These are phyloP conservation scores for Trifolium dubium DNA, from an alignment of 306 rosid genomes.

Conservation along the genomic window DNA sequence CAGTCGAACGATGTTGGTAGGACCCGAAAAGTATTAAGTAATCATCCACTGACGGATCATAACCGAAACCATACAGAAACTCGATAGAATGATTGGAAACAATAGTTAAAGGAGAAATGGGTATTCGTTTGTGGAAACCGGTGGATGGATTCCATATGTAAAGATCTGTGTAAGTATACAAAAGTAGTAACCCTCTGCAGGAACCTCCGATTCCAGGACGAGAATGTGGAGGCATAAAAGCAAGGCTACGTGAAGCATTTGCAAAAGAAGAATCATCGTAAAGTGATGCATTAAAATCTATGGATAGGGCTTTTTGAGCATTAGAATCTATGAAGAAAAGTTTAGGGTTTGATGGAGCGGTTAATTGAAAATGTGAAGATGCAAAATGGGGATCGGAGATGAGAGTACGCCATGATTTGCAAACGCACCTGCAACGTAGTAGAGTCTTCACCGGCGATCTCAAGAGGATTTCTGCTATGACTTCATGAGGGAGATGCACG, in stretches of 20 bases:
- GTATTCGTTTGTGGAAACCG: not conserved
- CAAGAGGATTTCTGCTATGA: not conserved
- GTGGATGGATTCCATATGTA: not conserved
- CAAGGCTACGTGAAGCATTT: not conserved
- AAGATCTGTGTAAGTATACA: fast-evolving
- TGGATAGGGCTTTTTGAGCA: not conserved
- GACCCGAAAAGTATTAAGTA: not conserved
- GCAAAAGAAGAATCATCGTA: not conserved
- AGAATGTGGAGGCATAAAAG: no score
- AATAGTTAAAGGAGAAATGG: not conserved
- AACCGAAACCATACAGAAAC: not conserved
- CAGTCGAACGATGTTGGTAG: not conserved
- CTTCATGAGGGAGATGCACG: not conserved
- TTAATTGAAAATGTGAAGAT: not conserved
- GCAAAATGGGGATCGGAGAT: not conserved
- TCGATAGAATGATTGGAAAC: no score
- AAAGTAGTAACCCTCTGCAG: not conserved
- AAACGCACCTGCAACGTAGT: not conserved
- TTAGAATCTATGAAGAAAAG: fast-evolving
- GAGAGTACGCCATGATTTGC: not conserved
- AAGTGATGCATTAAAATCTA: not conserved
- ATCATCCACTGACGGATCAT: not conserved
- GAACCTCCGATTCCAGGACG: not conserved
- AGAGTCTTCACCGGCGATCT: not conserved
- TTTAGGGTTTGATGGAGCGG: not conserved